These are phyloP conservation scores for Endogone sp. DNA, from an alignment of 192 early-diverging fungal species.

Conservation along the genomic window DNA sequence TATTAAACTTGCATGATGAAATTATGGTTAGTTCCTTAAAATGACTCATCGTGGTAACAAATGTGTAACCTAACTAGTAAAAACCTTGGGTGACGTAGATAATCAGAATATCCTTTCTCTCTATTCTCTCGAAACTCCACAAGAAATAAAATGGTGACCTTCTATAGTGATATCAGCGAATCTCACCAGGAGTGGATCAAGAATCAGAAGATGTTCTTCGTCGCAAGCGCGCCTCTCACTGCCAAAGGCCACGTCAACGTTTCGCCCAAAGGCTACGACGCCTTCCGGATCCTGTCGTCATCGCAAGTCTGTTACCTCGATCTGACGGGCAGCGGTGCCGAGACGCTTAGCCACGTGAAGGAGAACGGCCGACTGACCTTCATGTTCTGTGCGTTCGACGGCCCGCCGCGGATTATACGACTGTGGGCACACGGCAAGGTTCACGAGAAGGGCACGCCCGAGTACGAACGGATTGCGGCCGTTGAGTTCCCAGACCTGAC, in stretches of 20 bases:
- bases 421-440: slow-evolving; percentile 52
- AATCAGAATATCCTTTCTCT: too few relatives aligned
- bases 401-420: slow-evolving; percentile 52
- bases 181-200: slow-evolving; percentile 45
- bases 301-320: slow-evolving; percentile 37
- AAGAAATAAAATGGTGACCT: slow-evolving; percentile 36
- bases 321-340: slow-evolving; percentile 42
- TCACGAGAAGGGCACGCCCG: slow-evolving; percentile 34
- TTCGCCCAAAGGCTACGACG: slow-evolving; percentile 59
- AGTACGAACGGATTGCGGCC: slow-evolving; percentile 40
- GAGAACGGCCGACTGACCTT: slow-evolving; percentile 62
- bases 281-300: slow-evolving; percentile 39
- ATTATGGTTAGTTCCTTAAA: too few relatives aligned
- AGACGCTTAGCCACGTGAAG: slow-evolving; percentile 60
- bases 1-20: too few relatives aligned
- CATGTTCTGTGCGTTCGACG: slow-evolving; percentile 66
- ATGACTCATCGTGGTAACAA: too few relatives aligned
- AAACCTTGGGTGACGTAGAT: too few relatives aligned
- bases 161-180: slow-evolving; percentile 37
- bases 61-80: too few relatives aligned
- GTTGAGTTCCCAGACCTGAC: slow-evolving; percentile 39
- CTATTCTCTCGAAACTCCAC: background rate
- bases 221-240: slow-evolving; percentile 49
- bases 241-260: slow-evolving; percentile 48
- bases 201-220: slow-evolving; percentile 56